Evolutionary conservation across 2,329 filamentous ascomycete species (phyloP).

Genomic region (Aspergillus sp.): DNA sequence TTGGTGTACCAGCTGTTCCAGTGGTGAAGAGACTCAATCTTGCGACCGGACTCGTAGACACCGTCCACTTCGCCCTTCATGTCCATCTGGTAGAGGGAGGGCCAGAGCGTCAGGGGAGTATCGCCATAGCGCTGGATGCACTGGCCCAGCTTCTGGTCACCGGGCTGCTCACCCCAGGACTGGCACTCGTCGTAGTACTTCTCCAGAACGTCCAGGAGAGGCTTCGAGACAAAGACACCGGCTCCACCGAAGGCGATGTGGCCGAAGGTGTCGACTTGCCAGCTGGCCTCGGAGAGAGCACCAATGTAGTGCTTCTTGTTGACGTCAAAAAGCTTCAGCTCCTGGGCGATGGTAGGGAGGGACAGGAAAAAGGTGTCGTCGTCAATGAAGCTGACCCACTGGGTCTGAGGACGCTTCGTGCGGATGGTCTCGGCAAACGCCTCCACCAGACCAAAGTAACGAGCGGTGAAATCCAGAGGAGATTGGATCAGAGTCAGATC

Average conservation of each 20-base stretch:
- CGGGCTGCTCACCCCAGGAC: conserved; percentile 42
- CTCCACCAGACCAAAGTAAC: conserved; percentile 44
- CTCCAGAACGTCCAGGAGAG: conserved; percentile 38
- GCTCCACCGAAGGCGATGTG: conserved; percentile 45
- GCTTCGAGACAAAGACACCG: conserved; percentile 44
- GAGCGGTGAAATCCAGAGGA: conserved; percentile 42
- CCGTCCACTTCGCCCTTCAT: conserved; percentile 42
- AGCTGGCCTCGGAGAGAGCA: conserved; percentile 42
- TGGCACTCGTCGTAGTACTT: conserved; percentile 43
- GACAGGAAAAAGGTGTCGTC: conserved; percentile 46
- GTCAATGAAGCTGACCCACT: conserved; percentile 44
- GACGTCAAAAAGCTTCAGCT: conserved; percentile 39
- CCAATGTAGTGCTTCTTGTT: conserved; percentile 45
- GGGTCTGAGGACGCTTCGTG: conserved; percentile 38
- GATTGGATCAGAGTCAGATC: conserved; percentile 40
- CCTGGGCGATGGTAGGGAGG: conserved; percentile 37
- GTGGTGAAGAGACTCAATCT: conserved; percentile 45
- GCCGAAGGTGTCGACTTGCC: conserved; percentile 45
- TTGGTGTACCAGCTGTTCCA: conserved; percentile 46
- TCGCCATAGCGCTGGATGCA: conserved; percentile 42
- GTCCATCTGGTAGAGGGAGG: conserved; percentile 46
- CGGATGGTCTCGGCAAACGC: conserved; percentile 40
- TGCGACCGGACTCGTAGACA: conserved; percentile 43
- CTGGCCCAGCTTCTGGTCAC: conserved; percentile 45
- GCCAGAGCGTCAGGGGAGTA: conserved; percentile 41